A percentile compares a stretch with the other conserved stretches of the same genome.
These are phyloP conservation scores for Daldinia decipiens DNA, from an alignment of 495 filamentous ascomycete species.

Conservation along the genomic window DNA sequence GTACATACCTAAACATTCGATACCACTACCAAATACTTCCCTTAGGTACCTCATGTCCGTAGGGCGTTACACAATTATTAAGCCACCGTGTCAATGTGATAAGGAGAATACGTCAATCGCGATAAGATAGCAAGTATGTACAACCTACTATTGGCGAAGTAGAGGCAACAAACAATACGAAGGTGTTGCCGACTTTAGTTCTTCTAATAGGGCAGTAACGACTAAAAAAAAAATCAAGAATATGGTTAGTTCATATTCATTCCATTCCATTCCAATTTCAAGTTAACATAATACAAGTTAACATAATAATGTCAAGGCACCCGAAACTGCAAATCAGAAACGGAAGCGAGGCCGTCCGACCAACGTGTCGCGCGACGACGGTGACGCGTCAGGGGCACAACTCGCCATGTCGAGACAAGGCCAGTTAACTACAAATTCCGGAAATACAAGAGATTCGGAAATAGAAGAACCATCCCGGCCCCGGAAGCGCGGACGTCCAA, in stretches of 20 bases:
- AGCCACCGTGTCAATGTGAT: slow-evolving; percentile 10
- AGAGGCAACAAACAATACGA: slow-evolving; percentile 1
- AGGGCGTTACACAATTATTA: neutral
- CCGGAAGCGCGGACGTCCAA: slow-evolving; percentile 39
- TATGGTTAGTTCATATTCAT: neutral
- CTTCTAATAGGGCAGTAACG: neutral
- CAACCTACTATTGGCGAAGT: neutral
- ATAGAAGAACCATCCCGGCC: slow-evolving; percentile 31
- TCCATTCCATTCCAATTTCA: neutral
- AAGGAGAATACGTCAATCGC: slow-evolving; percentile 10
- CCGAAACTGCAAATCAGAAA: slow-evolving; percentile 51
- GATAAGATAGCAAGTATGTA: slow-evolving; percentile 1
- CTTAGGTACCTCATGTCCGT: neutral
- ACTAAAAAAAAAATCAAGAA: neutral
- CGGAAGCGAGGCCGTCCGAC: slow-evolving; percentile 54
- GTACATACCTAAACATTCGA: neutral
- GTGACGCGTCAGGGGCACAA: slow-evolving; percentile 50
- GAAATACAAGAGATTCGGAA: slow-evolving; percentile 17
- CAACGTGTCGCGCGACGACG: slow-evolving; percentile 52
- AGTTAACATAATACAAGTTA: neutral
- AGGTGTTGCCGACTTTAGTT: neutral
- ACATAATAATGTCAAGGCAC: slow-evolving; percentile 39
- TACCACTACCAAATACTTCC: neutral
- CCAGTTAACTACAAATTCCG: slow-evolving; percentile 16
- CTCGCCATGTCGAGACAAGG: slow-evolving; percentile 26